Conservation (phyloP, 2,329 filamentous ascomycete genomes). For the Venturia aucupariae region DNA sequence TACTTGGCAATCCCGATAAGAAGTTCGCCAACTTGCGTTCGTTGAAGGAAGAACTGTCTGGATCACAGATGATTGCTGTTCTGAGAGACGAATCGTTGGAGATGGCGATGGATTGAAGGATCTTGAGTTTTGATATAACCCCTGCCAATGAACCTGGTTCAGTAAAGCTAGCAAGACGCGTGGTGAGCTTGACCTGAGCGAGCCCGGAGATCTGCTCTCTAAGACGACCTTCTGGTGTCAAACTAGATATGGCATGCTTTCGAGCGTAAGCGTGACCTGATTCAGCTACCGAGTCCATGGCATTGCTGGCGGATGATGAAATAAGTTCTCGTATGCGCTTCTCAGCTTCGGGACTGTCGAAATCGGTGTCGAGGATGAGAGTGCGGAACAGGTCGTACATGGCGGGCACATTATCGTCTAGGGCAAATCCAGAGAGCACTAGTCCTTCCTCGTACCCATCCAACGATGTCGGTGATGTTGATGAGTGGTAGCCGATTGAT, state of each 20-base stretch:
- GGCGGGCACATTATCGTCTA: slow-evolving; percentile 80
- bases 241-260: slow-evolving; percentile 69
- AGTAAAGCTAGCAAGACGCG: slow-evolving; percentile 63
- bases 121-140: slow-evolving; percentile 73
- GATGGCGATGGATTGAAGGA: slow-evolving; percentile 72
- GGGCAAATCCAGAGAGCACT: slow-evolving; percentile 72
- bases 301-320: slow-evolving; percentile 77
- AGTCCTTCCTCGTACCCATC: slow-evolving; percentile 69
- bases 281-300: slow-evolving; percentile 84
- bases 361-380: slow-evolving; percentile 79
- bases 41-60: slow-evolving; percentile 62
- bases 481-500: slow-evolving; percentile 73
- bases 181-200: slow-evolving; percentile 77
- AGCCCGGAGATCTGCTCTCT: slow-evolving; percentile 84
- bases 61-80: slow-evolving; percentile 76
- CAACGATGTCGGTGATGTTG: slow-evolving; percentile 65
- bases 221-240: slow-evolving; percentile 62
- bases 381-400: slow-evolving; percentile 83
- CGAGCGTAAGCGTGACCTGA: slow-evolving; percentile 83
- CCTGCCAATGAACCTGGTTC: slow-evolving; percentile 62
- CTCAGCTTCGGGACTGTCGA: slow-evolving; percentile 72
- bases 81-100: slow-evolving; percentile 60
- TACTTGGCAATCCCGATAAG: slow-evolving; percentile 48
- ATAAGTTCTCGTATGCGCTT: slow-evolving; percentile 78
- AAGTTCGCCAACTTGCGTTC: slow-evolving; percentile 63